Conservation (phyloP, 257 asterid species). For the Ilex aquifolium region DNA sequence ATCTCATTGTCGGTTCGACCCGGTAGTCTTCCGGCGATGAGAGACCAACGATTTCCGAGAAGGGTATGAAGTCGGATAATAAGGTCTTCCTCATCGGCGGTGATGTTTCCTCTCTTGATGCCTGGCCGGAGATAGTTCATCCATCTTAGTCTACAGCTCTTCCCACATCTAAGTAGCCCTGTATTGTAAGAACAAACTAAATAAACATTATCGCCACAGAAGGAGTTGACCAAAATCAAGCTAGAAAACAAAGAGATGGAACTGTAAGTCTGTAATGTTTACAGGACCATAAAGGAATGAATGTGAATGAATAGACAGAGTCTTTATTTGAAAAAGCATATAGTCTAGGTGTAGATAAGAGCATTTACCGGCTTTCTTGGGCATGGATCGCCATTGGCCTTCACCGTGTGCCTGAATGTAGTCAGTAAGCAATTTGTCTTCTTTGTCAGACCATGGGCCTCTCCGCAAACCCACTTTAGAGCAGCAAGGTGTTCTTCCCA, state of each 20-base stretch:
- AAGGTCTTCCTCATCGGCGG: conserved; percentile 58
- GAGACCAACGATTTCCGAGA: conserved; percentile 75
- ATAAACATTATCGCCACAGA: too few relatives aligned
- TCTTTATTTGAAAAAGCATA: too few relatives aligned
- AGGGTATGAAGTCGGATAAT: conserved; percentile 55
- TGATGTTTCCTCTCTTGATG: conserved; percentile 58
- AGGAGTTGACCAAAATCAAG: too few relatives aligned
- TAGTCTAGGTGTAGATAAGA: too few relatives aligned
- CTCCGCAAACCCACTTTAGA: conserved; percentile 41
- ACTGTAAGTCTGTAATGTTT: too few relatives aligned
- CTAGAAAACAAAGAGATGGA: neutral
- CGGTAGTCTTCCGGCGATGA: conserved; percentile 67
- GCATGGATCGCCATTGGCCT: conserved; percentile 55
- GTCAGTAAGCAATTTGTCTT: conserved; percentile 36
- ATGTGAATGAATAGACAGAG: too few relatives aligned
- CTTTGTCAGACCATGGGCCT: conserved; percentile 53
- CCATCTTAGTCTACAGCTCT: conserved; percentile 78
- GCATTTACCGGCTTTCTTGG: conserved; percentile 42
- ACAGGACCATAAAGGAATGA: too few relatives aligned
- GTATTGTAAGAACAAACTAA: neutral
- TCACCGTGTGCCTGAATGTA: conserved; percentile 55
- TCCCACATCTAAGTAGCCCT: conserved; percentile 71
- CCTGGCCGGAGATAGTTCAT: conserved; percentile 78
- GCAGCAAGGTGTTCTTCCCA: conserved; percentile 63
- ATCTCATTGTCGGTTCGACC: conserved; percentile 18